Percentiles rank a stretch among this genome's conserved stretches.
Conservation (phyloP, 192 early-diverging fungal species). For the Backusella sp. region DNA sequence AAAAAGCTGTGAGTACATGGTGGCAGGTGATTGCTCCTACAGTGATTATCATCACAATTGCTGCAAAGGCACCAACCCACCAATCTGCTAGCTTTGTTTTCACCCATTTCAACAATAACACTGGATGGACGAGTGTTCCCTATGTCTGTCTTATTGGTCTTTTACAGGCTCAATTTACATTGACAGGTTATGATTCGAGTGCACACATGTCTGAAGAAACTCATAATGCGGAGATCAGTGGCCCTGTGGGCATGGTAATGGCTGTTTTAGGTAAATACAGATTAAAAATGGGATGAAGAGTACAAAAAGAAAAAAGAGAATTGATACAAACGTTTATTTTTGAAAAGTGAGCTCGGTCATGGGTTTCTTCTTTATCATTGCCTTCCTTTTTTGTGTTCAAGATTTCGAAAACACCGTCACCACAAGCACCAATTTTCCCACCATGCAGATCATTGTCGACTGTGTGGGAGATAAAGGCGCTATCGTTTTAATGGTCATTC, state of each 20-base stretch:
- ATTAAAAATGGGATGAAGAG: neutral
- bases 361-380: conserved; percentile 51
- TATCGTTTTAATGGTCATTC: conserved; percentile 40
- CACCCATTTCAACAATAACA: conserved; percentile 43
- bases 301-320: neutral
- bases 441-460: conserved; percentile 49
- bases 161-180: conserved; percentile 49
- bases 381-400: conserved; percentile 47
- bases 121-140: conserved; percentile 29
- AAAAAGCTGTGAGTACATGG: conserved; percentile 33
- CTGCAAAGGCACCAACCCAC: conserved; percentile 43
- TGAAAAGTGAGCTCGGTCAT: conserved; percentile 31
- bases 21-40: conserved; percentile 47
- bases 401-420: conserved; percentile 37
- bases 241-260: conserved; percentile 45
- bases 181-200: conserved; percentile 49
- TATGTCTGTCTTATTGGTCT: conserved; percentile 37
- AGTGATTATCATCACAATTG: conserved; percentile 43
- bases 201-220: conserved; percentile 55
- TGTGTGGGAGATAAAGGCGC: conserved; percentile 43
- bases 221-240: conserved; percentile 43
- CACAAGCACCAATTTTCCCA: conserved; percentile 35
- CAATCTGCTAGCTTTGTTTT: conserved; percentile 50
- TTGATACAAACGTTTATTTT: conserved; percentile 18
- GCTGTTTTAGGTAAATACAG: conserved; percentile 37